Percentiles rank a stretch among this genome's conserved stretches.
phyloP scores from a whole-genome alignment of 768 basidiomycete genomes.

The Amanita rubescens region DNA sequence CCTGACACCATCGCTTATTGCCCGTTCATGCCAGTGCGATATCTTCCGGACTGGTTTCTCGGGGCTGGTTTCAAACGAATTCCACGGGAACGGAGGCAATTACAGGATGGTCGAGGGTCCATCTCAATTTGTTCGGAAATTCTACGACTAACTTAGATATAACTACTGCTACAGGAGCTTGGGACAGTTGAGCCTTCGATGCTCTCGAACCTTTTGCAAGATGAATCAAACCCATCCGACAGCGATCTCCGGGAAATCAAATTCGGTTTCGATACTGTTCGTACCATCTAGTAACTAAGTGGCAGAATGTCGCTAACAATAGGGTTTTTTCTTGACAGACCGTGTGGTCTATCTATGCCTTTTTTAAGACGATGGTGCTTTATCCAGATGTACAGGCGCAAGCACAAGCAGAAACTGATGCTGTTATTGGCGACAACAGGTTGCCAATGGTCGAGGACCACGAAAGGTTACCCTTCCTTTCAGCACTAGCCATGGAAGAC shows the following conservation, averaged over 20 bases:
- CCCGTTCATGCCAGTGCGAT: slow-evolving; percentile 21
- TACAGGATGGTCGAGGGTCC: slow-evolving; percentile 28
- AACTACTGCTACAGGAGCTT: slow-evolving; percentile 15
- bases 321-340: slow-evolving; percentile 23
- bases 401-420: slow-evolving; percentile 36
- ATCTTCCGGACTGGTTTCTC: slow-evolving; percentile 39
- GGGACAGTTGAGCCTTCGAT: slow-evolving; percentile 29
- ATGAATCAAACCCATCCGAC: slow-evolving; percentile 17
- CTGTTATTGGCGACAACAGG: slow-evolving; percentile 30
- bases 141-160: neutral
- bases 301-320: neutral
- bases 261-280: slow-evolving; percentile 30
- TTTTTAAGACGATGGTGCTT: slow-evolving; percentile 33
- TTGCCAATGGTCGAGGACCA: slow-evolving; percentile 34
- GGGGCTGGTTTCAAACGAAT: slow-evolving; percentile 37
- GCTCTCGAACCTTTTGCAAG: slow-evolving; percentile 25
- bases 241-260: slow-evolving; percentile 33
- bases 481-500: slow-evolving; percentile 32
- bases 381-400: slow-evolving; percentile 30
- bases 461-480: slow-evolving; percentile 32
- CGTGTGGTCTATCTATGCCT: slow-evolving; percentile 28
- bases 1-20: neutral
- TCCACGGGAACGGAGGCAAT: slow-evolving; percentile 27
- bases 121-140: slow-evolving; percentile 23
- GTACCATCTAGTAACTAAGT: neutral